phyloP scores from a whole-genome alignment of 1,284 basidiomycete species.

The Exobasidium cylindrosporum region DNA sequence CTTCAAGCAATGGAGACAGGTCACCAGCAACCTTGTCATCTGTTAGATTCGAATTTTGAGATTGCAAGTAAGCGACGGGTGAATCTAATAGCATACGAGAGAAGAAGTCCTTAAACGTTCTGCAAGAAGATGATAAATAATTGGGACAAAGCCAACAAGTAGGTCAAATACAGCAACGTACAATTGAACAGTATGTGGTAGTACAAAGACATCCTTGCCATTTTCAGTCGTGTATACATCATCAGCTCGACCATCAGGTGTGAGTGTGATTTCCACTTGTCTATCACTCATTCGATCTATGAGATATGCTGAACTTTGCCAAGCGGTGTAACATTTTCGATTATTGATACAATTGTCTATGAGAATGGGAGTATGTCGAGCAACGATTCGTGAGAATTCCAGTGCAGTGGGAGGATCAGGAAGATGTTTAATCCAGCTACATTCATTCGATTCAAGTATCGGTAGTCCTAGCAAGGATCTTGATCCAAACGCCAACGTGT shows the following conservation, averaged over 20 bases:
- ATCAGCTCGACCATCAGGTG: constrained; percentile 45
- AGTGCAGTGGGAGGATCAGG: constrained; percentile 7
- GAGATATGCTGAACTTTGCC: constrained; percentile 35
- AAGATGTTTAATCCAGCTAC: constrained; percentile 4
- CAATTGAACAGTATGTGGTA: constrained; percentile 33
- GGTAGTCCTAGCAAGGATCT: constrained; percentile 8
- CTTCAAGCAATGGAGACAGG: constrained; percentile 32
- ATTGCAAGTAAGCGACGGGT: constrained; percentile 40
- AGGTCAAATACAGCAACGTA: constrained; percentile 13
- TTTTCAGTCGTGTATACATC: constrained; percentile 24
- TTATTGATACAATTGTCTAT: constrained; percentile 24
- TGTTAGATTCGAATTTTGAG: constrained; percentile 45
- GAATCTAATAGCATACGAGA: not conserved
- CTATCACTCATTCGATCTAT: constrained; percentile 25
- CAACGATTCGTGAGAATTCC: constrained; percentile 8
- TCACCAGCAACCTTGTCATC: constrained; percentile 25
- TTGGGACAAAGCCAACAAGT: not conserved
- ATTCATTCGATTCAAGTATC: not conserved
- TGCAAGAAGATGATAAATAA: constrained; percentile 11
- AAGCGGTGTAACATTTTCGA: constrained; percentile 20
- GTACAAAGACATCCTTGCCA: constrained; percentile 32
- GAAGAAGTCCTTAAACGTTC: not conserved
- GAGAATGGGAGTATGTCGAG: constrained; percentile 23
- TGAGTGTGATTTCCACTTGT: constrained; percentile 36
- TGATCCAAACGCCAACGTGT: not conserved